These are phyloP conservation scores for Hyphodiscus sp. DNA, from an alignment of 2,329 filamentous ascomycete species.

Conservation along the genomic window DNA sequence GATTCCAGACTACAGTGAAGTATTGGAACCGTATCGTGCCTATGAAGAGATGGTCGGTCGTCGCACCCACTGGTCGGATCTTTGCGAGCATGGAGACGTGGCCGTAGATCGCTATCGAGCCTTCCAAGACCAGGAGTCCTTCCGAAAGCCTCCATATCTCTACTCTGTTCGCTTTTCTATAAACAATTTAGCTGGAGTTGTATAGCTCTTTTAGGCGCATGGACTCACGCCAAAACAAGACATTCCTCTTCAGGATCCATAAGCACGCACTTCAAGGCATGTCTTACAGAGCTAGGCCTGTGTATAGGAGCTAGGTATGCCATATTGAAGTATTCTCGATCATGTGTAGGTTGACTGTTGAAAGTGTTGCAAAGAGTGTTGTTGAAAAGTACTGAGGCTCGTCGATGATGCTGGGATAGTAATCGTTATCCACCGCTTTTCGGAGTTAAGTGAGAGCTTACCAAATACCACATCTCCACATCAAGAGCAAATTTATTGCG, in stretches of 20 bases:
- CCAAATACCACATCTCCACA: no score
- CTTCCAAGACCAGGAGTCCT: constrained; percentile 58
- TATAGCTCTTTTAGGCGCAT: not conserved
- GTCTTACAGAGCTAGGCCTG: constrained; percentile 80
- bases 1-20: constrained; percentile 83
- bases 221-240: constrained; percentile 75
- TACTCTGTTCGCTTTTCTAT: constrained; percentile 74
- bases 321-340: constrained; percentile 47
- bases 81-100: constrained; percentile 80
- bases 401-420: not conserved
- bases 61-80: constrained; percentile 66
- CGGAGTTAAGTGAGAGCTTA: constrained; percentile 8
- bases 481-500: no score
- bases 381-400: constrained; percentile 2
- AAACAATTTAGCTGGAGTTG: constrained; percentile 13
- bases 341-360: not conserved
- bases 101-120: constrained; percentile 72
- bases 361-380: not conserved
- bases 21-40: constrained; percentile 87
- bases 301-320: constrained; percentile 94
- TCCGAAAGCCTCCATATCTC: constrained; percentile 71
- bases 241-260: constrained; percentile 69
- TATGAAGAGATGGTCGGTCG: constrained; percentile 81
- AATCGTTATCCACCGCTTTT: constrained; percentile 7
- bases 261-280: constrained; percentile 77